Evolutionary conservation across 805 yeast species (phyloP), one percentile per base, ranked within the genome.

Genomic region (Diddensiella santjacobensis): DNA sequence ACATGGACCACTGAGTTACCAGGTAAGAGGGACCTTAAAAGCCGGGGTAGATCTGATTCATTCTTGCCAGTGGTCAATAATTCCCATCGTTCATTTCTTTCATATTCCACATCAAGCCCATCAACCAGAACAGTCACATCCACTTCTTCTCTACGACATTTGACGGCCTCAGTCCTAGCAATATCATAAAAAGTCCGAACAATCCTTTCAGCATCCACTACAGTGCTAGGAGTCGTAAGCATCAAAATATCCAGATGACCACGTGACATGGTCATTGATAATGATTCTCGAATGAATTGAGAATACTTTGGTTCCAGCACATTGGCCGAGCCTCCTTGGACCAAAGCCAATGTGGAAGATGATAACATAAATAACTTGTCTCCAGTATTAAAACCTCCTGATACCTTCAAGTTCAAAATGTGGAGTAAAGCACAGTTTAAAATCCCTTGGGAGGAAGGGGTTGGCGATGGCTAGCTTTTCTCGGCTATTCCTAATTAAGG

Each of bases 111-210:
- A 30, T 62, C 61, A 31, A 58, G 54, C 8, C 70, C 70, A 29
- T 66, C 67, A 15, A 65, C 48, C 47, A 66, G 49, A 10, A 66
- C 66, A 3, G 59, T 47, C 18, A 62, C 57, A 8, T 56, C 50
- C 3, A 65, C 58, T 3, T 29, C 26, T 43, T 51, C 47, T 8
- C 60, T 46, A 4, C 48, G 45, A 35, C 42, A 44, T 17, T 43
- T 37, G 15, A 33, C 46, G 2, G 60, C 58, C 40, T 57, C 51
- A 24, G 42, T 48, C 4, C 58, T 46, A 5, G 61, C 52, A 11
- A 64, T 36, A 17, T 51, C 53, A 50, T 63, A 63, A 20, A 63
- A 48, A 44, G 48, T 47, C 22, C 60, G 50, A n/a, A 63, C 54
- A 19, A 57, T 45, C 22, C 46, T 37, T 37, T 62, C 63, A 13